Evolutionary conservation across 2,329 filamentous ascomycete species (phyloP).

Genomic region (Fusarium nisikadoi): DNA sequence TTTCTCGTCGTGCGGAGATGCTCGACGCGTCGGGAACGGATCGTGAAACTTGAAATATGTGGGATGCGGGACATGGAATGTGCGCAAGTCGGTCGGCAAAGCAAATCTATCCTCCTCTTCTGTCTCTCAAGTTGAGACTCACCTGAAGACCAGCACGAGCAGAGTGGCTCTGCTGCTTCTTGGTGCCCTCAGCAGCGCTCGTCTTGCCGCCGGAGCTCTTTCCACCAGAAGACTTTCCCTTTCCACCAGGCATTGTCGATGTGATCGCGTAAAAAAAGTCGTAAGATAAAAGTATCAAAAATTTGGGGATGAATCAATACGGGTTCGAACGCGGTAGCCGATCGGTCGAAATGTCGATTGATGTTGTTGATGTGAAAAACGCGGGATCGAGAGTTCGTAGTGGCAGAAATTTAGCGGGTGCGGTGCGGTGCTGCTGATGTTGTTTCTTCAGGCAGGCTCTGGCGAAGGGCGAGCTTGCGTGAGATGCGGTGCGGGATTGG

Average conservation of each 20-base stretch:
- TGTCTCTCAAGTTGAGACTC: slow-evolving; percentile 53
- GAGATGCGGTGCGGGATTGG: slow-evolving; percentile 7
- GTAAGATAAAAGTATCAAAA: slow-evolving; percentile 29
- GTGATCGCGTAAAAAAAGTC: slow-evolving; percentile 38
- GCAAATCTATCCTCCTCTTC: slow-evolving; percentile 15
- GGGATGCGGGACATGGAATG: slow-evolving; percentile 42
- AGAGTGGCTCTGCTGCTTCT: slow-evolving; percentile 95
- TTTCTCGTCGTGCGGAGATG: slow-evolving; percentile 39
- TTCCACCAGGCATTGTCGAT: slow-evolving; percentile 79
- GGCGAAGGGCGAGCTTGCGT: slow-evolving; percentile 31
- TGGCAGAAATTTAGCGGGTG: slow-evolving; percentile 47
- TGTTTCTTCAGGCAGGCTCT: slow-evolving; percentile 41
- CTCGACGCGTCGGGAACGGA: slow-evolving; percentile 40
- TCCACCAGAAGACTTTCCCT: slow-evolving; percentile 91
- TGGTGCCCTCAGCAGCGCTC: slow-evolving; percentile 70
- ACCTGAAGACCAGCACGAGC: slow-evolving; percentile 96
- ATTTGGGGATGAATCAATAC: slow-evolving; percentile 26
- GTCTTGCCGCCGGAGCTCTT: slow-evolving; percentile 87
- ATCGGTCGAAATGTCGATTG: slow-evolving; percentile 35
- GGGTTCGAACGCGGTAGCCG: slow-evolving; percentile 40
- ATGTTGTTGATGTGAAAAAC: slow-evolving; percentile 45
- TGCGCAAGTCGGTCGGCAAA: slow-evolving; percentile 39
- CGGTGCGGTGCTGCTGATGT: slow-evolving; percentile 45
- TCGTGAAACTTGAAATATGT: slow-evolving; percentile 37
- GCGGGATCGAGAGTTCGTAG: slow-evolving; percentile 42